Conservation (phyloP, 2,329 filamentous ascomycete species). For the Alternaria panax region DNA sequence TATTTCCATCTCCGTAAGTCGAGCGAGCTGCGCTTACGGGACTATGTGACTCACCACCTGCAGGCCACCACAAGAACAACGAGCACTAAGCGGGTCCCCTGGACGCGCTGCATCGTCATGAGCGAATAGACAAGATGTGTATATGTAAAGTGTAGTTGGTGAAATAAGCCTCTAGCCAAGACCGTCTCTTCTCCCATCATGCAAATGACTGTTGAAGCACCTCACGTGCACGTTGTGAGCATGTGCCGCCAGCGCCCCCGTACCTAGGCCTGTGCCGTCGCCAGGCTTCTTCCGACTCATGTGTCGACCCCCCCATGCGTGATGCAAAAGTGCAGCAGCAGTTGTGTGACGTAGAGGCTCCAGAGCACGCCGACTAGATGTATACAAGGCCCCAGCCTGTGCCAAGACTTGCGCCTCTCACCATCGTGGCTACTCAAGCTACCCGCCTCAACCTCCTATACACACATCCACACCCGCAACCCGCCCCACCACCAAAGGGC, state of each 20-base stretch:
- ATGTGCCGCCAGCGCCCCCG: not conserved
- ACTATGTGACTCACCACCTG: constrained; percentile 27
- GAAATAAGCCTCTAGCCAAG: constrained; percentile 41
- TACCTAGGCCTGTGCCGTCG: not conserved
- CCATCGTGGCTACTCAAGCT: constrained; percentile 22
- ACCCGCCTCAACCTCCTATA: constrained; percentile 28
- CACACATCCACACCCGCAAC: constrained; percentile 38
- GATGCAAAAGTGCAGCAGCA: constrained; percentile 2
- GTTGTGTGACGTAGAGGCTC: constrained; percentile 9
- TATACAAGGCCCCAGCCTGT: constrained; percentile 18
- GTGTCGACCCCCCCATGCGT: not conserved
- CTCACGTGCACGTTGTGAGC: constrained; percentile 9
- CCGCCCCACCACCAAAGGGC: constrained; percentile 41
- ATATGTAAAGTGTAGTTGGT: constrained; percentile 51
- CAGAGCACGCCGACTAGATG: constrained; percentile 5
- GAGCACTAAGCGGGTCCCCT: constrained; percentile 73
- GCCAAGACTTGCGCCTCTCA: constrained; percentile 32
- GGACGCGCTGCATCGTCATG: constrained; percentile 9
- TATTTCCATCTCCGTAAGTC: constrained; percentile 98
- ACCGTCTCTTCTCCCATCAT: constrained; percentile 10
- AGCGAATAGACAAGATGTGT: constrained; percentile 38
- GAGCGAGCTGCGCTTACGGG: constrained; percentile 13
- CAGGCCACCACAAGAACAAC: constrained; percentile 99
- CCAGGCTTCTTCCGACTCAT: not conserved
- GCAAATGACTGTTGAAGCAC: not conserved